Conservation (phyloP, 805 yeast genomes). For the Sugiyamaella valdiviana region DNA sequence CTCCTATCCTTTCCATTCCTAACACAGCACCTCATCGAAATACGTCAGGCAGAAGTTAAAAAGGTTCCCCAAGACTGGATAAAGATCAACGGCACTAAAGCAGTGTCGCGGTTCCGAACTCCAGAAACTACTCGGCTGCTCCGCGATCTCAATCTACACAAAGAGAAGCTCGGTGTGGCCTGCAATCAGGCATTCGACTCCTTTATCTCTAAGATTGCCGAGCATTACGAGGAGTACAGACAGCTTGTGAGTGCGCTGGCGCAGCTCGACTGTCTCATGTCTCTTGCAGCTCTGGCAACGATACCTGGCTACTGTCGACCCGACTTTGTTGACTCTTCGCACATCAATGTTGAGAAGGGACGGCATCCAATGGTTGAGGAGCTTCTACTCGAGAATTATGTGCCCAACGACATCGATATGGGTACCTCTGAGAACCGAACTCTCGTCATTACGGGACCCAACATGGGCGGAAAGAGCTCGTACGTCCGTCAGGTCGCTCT, state of each 20-base stretch:
- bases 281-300: slow-evolving; percentile 56
- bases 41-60: slow-evolving; percentile 52
- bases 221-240: slow-evolving; percentile 36
- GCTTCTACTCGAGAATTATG: slow-evolving; percentile 41
- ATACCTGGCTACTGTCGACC: slow-evolving; percentile 47
- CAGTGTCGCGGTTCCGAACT: slow-evolving; percentile 67
- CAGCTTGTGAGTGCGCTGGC: slow-evolving; percentile 45
- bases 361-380: slow-evolving; percentile 64
- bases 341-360: slow-evolving; percentile 48
- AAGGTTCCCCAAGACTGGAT: slow-evolving; percentile 70
- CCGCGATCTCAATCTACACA: slow-evolving; percentile 51
- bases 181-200: slow-evolving; percentile 43
- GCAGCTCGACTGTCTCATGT: slow-evolving; percentile 57
- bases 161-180: slow-evolving; percentile 44
- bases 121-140: slow-evolving; percentile 49
- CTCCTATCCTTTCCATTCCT: background rate
- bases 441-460: slow-evolving; percentile 74
- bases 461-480: slow-evolving; percentile 84
- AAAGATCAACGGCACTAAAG: slow-evolving; percentile 61
- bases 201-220: slow-evolving; percentile 37
- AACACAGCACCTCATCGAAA: slow-evolving; percentile 58
- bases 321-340: slow-evolving; percentile 34
- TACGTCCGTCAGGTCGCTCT: slow-evolving; percentile 70
- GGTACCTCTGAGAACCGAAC: slow-evolving; percentile 42
- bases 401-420: slow-evolving; percentile 61